Evolutionary conservation across 2,329 filamentous ascomycete genomes (phyloP).

Genomic region (Phialophora tarda): DNA sequence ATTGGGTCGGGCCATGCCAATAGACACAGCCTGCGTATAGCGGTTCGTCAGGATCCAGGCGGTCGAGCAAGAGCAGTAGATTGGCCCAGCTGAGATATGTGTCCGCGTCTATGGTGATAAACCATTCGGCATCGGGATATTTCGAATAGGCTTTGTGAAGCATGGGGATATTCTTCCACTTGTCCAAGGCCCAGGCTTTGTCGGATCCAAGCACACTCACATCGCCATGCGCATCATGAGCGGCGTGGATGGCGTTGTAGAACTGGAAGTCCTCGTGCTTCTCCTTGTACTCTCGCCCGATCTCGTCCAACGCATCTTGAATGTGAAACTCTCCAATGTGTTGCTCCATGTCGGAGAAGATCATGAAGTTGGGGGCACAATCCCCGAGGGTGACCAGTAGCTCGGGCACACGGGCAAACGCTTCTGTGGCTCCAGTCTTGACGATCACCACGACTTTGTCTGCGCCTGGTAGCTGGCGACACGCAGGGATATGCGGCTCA

Average conservation of each 20-base stretch:
- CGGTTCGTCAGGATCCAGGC: slow-evolving; percentile 31
- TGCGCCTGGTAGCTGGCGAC: slow-evolving; percentile 32
- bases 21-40: slow-evolving; percentile 34
- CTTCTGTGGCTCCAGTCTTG: slow-evolving; percentile 64
- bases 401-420: slow-evolving; percentile 59
- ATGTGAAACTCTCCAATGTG: slow-evolving; percentile 43
- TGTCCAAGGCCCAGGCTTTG: slow-evolving; percentile 61
- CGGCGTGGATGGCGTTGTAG: slow-evolving; percentile 39
- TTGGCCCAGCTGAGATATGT: slow-evolving; percentile 35
- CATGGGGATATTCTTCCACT: slow-evolving; percentile 68
- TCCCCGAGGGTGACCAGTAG: slow-evolving; percentile 61
- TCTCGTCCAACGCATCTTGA: slow-evolving; percentile 45
- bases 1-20: slow-evolving; percentile 29
- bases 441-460: slow-evolving; percentile 52
- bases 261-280: slow-evolving; percentile 59
- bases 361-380: slow-evolving; percentile 58
- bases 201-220: slow-evolving; percentile 31
- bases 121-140: slow-evolving; percentile 63
- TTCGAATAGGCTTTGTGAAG: slow-evolving; percentile 60
- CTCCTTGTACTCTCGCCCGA: slow-evolving; percentile 49
- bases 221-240: slow-evolving; percentile 29
- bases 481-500: slow-evolving; percentile 20
- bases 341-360: slow-evolving; percentile 49
- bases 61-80: slow-evolving; percentile 29
- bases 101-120: slow-evolving; percentile 53